Conservation (phyloP, 768 basidiomycete species). For the Termitomyces sp. region DNA sequence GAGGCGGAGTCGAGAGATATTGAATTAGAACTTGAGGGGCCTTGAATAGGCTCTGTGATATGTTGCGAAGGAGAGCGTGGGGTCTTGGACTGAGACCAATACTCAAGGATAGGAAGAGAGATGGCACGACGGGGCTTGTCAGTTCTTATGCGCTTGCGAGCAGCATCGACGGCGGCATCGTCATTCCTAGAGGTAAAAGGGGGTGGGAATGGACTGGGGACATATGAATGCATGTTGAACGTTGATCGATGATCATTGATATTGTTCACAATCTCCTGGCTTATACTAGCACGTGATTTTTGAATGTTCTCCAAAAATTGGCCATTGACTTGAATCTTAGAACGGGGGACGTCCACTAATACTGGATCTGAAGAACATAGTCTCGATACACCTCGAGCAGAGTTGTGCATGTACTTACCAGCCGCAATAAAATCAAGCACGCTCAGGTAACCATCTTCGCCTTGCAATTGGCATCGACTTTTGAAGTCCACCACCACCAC, state of each 20-base stretch:
- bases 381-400: background rate
- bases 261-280: too few species aligned
- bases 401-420: slow-evolving; percentile 38
- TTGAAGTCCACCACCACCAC: too few species aligned
- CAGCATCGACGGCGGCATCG: slow-evolving; percentile 36
- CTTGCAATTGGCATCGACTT: slow-evolving; percentile 49
- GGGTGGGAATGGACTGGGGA: slow-evolving; percentile 17
- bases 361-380: slow-evolving; percentile 51
- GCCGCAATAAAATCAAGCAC: slow-evolving; percentile 89
- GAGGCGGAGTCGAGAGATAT: slow-evolving; percentile 13
- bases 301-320: too few species aligned
- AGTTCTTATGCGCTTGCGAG: slow-evolving; percentile 38
- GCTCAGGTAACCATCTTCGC: slow-evolving; percentile 79
- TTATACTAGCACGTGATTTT: too few species aligned
- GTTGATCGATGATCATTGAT: too few species aligned
- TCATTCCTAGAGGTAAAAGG: slow-evolving; percentile 39
- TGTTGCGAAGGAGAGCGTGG: background rate
- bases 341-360: slow-evolving; percentile 53
- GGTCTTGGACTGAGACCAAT: slow-evolving; percentile 3
- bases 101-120: slow-evolving; percentile 26
- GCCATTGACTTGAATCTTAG: too few species aligned
- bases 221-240: background rate
- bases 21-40: background rate
- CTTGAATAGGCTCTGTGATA: background rate
- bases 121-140: slow-evolving; percentile 29